phyloP scores from a whole-genome alignment of 257 asterid genomes.

The Primulina eburnea region DNA sequence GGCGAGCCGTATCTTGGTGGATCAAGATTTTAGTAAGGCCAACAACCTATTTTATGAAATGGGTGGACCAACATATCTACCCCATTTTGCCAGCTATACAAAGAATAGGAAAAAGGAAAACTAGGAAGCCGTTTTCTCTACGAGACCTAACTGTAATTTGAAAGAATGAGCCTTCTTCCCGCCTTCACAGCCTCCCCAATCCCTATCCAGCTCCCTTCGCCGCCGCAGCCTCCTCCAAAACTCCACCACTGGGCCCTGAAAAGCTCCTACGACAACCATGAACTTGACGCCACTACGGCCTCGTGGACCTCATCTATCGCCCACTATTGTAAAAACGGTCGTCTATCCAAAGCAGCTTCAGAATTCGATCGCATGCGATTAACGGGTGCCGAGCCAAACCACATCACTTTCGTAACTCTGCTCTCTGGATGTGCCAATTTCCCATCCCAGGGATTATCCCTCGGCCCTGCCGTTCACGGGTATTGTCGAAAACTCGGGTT shows the following conservation, averaged over 20 bases:
- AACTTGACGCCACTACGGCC: slow-evolving; percentile 36
- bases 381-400: slow-evolving; percentile 55
- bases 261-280: slow-evolving; percentile 18
- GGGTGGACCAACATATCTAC: too few relatives aligned
- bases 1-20: too few relatives aligned
- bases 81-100: too few relatives aligned
- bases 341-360: slow-evolving; percentile 41
- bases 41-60: too few relatives aligned
- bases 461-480: slow-evolving; percentile 56
- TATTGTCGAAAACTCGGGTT: slow-evolving; percentile 57
- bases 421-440: slow-evolving; percentile 65
- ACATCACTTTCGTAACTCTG: slow-evolving; percentile 57
- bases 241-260: slow-evolving; percentile 18
- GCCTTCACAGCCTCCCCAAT: slow-evolving; percentile 27
- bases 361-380: slow-evolving; percentile 55
- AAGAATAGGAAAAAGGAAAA: neutral
- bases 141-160: slow-evolving; percentile 29
- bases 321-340: slow-evolving; percentile 57
- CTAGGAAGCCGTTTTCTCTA: neutral
- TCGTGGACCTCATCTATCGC: slow-evolving; percentile 80
- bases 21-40: too few relatives aligned
- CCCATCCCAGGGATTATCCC: slow-evolving; percentile 37
- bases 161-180: slow-evolving; percentile 45
- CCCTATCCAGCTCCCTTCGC: slow-evolving; percentile 16
- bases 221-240: slow-evolving; percentile 26